Evolutionary conservation across 192 early-diverging fungal species (phyloP).

Genomic region (Lunasporangiospora selenospora): DNA sequence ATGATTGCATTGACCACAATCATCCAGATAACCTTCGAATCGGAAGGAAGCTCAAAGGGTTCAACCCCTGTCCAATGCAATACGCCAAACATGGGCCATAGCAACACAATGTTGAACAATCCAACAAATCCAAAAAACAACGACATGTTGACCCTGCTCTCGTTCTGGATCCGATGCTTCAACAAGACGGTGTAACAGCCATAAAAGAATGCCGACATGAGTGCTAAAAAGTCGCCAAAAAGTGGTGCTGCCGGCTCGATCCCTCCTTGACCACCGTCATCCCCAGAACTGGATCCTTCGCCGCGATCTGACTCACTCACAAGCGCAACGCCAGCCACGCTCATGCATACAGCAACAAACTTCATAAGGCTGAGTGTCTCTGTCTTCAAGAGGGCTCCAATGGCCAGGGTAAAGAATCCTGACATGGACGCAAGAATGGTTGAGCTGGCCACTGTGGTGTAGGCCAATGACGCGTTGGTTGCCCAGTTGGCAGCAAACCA

Average conservation of each 20-base stretch:
- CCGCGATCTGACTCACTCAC: conserved; percentile 59
- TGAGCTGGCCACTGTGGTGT: conserved; percentile 75
- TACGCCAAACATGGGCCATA: conserved; percentile 71
- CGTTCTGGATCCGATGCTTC: conserved; percentile 72
- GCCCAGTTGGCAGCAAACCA: conserved; percentile 86
- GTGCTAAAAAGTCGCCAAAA: conserved; percentile 72
- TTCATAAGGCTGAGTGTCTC: conserved; percentile 64
- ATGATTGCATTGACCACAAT: conserved; percentile 75
- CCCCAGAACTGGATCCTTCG: conserved; percentile 16
- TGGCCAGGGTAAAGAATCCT: conserved; percentile 74
- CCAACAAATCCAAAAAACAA: conserved; percentile 86
- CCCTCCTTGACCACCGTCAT: background rate
- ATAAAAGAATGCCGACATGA: conserved; percentile 79
- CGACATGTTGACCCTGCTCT: conserved; percentile 71
- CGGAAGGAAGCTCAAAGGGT: conserved; percentile 65
- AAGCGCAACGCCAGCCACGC: conserved; percentile 70
- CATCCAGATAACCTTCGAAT: conserved; percentile 62
- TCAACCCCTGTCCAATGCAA: conserved; percentile 70
- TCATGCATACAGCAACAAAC: conserved; percentile 62
- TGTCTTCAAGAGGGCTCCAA: conserved; percentile 66
- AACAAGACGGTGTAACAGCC: conserved; percentile 78
- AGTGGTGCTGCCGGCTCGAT: conserved; percentile 49
- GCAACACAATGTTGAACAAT: conserved; percentile 66
- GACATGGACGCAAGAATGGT: conserved; percentile 81
- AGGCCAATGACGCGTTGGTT: conserved; percentile 75